Percentiles rank a stretch among this genome's conserved stretches.
Evolutionary conservation across 352 stramenopile species (phyloP).

Genomic region (Pythium folliculosum): DNA sequence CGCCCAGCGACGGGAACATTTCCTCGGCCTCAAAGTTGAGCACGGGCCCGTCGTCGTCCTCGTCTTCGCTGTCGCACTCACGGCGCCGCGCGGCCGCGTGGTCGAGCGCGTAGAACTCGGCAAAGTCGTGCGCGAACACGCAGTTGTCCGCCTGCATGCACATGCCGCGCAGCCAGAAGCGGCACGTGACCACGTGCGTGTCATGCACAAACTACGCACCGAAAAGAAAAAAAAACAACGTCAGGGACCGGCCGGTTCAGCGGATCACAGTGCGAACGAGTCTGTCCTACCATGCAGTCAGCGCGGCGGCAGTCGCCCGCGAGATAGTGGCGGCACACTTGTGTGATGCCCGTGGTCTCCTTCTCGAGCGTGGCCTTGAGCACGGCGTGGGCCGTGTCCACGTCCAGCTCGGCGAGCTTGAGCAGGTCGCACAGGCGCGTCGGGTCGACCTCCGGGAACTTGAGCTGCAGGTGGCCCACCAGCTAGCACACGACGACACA

Average conservation of each 20-base stretch:
- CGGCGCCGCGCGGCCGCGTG: constrained; percentile 35
- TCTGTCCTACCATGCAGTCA: constrained; percentile 71
- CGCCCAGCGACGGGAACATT: constrained; percentile 72
- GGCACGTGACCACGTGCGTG: constrained; percentile 81
- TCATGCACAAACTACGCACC: constrained; percentile 76
- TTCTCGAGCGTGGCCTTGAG: constrained; percentile 76
- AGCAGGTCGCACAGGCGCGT: constrained; percentile 75
- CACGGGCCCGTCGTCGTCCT: constrained; percentile 38
- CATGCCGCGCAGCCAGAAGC: constrained; percentile 81
- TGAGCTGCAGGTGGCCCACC: constrained; percentile 79
- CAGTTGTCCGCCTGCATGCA: constrained; percentile 80
- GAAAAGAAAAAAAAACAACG: constrained; percentile 6
- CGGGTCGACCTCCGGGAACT: constrained; percentile 80
- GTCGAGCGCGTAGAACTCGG: constrained; percentile 71
- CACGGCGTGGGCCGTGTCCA: constrained; percentile 72
- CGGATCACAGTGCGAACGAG: not conserved
- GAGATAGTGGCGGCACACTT: constrained; percentile 85
- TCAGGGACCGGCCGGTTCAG: not conserved
- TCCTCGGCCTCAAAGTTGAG: constrained; percentile 75
- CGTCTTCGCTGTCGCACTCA: constrained; percentile 82
- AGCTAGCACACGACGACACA: constrained; percentile 37
- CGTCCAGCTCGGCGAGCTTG: constrained; percentile 69
- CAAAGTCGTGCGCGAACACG: constrained; percentile 83
- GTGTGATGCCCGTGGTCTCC: constrained; percentile 60
- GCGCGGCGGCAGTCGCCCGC: constrained; percentile 78